These are phyloP conservation scores for Chaetoceros tenuissimus DNA, from an alignment of 108 stramenopile species.

Conservation along the genomic window DNA sequence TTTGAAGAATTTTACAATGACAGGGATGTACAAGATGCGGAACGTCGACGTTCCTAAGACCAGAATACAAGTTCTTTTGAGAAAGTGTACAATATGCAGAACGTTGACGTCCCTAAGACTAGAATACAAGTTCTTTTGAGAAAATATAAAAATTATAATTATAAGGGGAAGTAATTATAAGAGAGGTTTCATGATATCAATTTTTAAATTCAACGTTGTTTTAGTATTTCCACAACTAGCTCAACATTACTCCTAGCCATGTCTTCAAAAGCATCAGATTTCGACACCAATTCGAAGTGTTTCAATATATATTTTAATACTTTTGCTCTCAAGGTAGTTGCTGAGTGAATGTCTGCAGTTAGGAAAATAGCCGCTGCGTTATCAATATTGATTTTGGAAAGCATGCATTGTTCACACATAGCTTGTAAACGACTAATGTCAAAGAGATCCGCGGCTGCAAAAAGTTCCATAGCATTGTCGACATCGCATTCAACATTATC, in stretches of 20 bases:
- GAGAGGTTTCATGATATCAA: no score
- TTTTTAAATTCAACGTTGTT: conserved; percentile 68
- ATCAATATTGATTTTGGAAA: conserved; percentile 82
- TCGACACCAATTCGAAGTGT: conserved; percentile 92
- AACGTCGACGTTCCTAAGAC: no score
- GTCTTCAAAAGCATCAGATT: conserved; percentile 87
- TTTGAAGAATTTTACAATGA: no score
- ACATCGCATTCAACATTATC: conserved; percentile 78
- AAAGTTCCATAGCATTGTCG: conserved; percentile 93
- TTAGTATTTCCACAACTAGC: conserved; percentile 90
- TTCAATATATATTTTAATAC: conserved; percentile 86
- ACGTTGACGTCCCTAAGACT: no score
- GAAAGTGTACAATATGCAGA: no score
- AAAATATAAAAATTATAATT: no score
- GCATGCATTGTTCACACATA: conserved; percentile 93
- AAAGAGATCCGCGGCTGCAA: conserved; percentile 93
- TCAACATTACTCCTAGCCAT: conserved; percentile 96
- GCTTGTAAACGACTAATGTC: conserved; percentile 91
- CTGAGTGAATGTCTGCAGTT: conserved; percentile 91
- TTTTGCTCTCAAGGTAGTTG: conserved; percentile 72
- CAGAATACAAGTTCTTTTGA: no score
- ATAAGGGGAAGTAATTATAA: no score
- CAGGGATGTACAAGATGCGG: no score
- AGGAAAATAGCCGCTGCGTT: conserved; percentile 95
- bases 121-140: no score